Evolutionary conservation across 75 land plant species (phyloP).

Genomic region (Sequoia sempervirens): DNA sequence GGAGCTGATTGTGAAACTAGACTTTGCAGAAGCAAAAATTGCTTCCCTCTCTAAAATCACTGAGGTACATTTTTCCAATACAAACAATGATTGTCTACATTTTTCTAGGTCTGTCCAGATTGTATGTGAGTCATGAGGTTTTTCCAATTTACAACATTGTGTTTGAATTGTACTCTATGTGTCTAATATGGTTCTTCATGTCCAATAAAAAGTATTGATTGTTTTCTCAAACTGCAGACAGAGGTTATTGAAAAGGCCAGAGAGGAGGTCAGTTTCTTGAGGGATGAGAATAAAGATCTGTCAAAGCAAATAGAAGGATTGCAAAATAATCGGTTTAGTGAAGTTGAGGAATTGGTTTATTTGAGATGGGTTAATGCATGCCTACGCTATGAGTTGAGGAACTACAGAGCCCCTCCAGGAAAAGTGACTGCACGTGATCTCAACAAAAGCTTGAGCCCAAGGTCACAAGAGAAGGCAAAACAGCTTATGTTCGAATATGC

Average conservation of each 20-base stretch:
- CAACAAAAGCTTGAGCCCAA: no score
- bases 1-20: no score
- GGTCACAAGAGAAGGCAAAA: no score
- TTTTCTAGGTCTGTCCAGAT: neutral
- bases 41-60: slow-evolving; percentile 35
- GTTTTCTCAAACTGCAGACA: no score
- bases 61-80: slow-evolving; percentile 40
- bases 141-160: neutral
- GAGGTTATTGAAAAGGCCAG: slow-evolving; percentile 29
- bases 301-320: slow-evolving; percentile 58
- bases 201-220: no score
- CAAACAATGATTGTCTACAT: neutral
- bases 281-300: slow-evolving; percentile 58
- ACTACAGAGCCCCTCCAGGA: no score
- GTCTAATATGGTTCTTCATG: no score
- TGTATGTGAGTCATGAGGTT: neutral
- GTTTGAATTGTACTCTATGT: neutral
- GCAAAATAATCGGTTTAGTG: slow-evolving; percentile 57
- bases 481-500: no score
- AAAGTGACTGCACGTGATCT: no score
- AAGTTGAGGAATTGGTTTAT: no score
- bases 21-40: slow-evolving; percentile 51
- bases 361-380: no score
- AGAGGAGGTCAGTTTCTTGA: slow-evolving; percentile 24
- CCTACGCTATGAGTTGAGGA: no score